These are phyloP conservation scores for Medakamo hakoo DNA, from an alignment of 139 green algal genomes.

Conservation along the genomic window DNA sequence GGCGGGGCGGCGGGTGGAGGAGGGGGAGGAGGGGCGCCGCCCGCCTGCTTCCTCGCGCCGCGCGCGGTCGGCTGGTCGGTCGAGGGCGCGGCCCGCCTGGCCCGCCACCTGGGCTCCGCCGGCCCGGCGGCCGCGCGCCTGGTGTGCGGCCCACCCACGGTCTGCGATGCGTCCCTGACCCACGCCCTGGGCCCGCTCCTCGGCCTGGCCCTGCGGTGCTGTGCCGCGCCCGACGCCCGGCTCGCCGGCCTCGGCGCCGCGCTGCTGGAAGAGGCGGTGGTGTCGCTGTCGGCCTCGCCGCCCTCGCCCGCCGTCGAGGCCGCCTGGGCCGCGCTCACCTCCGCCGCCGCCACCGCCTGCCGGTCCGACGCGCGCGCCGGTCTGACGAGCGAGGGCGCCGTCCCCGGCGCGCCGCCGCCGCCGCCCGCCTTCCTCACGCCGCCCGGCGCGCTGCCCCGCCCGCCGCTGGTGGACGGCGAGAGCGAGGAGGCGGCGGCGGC, in stretches of 20 bases:
- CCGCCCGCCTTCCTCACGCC: not conserved
- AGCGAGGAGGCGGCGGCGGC: too few relatives aligned
- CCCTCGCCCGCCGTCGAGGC: not conserved
- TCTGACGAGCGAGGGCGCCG: not conserved
- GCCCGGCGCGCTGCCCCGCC: too few relatives aligned
- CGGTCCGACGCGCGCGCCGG: not conserved
- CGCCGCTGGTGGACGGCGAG: too few relatives aligned
- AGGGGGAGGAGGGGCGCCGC: not conserved
- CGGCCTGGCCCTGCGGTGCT: not conserved
- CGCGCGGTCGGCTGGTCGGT: not conserved
- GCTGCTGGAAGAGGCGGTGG: not conserved
- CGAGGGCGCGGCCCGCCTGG: not conserved
- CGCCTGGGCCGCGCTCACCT: not conserved
- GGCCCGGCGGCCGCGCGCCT: not conserved
- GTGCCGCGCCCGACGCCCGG: not conserved
- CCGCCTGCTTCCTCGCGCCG: not conserved
- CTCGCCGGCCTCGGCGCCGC: too few relatives aligned
- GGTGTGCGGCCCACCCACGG: not conserved
- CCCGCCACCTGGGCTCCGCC: not conserved
- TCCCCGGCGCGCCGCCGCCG: too few relatives aligned
- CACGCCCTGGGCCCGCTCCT: not conserved
- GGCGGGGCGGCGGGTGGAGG: too few relatives aligned
- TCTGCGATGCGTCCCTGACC: too few relatives aligned
- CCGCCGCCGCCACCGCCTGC: too few relatives aligned
- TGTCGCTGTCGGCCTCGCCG: not conserved